Base-by-base conservation (phyloP, 2,329 filamentous ascomycete genomes). In the Hypoxylon sp. region DNA sequence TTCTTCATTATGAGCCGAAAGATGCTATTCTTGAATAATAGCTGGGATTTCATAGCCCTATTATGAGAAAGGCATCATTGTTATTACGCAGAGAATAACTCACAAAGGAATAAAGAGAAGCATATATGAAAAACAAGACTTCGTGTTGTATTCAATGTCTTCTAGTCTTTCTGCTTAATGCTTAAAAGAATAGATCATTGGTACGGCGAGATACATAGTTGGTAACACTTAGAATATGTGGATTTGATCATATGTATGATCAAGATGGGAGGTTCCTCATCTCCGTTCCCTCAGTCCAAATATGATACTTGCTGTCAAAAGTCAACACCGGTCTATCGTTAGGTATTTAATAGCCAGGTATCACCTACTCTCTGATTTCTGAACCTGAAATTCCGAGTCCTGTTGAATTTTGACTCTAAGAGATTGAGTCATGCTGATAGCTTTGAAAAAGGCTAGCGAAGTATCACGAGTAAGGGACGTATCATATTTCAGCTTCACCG, bases 381-480 rank as follows among this genome's bases (percentile, higher is more conserved):
- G 13, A 47, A n/a, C 6, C 29, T 31, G 6, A 10, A 29, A 37
- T 53, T 13, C 9, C n/a, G 17, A 29, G 6, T 10, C 33, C 17
- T 22, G 37, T 6, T 59, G 35, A 10, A 22, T 31, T 5, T n/a
- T 31, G 19, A 44, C 52, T 14, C 22, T n/a, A 22, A 14, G 19
- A 11, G 46, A n/a, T 39, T 9, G 57, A 59, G 46, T 59, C 57
- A 59, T 17, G 57, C 17, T 44, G 19, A 51, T 29, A 51, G 46
- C 19, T 51, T 11, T 37, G 39, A 47, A 17, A 26, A 3, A 44
- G n/a, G 37, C 37, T 46, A 55, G 31, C 46, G 17, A 57, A 11
- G 39, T 9, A 19, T 19, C 39, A 44, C 50, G 55, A 59, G 44
- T 59, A 59, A 59, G 44, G 46, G 39, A 14, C n/a, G 19, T 13